A percentile compares a stretch with the other conserved stretches of the same genome.
Conservation (phyloP, 2,329 filamentous ascomycete genomes). For the Curvularia verruculosa region DNA sequence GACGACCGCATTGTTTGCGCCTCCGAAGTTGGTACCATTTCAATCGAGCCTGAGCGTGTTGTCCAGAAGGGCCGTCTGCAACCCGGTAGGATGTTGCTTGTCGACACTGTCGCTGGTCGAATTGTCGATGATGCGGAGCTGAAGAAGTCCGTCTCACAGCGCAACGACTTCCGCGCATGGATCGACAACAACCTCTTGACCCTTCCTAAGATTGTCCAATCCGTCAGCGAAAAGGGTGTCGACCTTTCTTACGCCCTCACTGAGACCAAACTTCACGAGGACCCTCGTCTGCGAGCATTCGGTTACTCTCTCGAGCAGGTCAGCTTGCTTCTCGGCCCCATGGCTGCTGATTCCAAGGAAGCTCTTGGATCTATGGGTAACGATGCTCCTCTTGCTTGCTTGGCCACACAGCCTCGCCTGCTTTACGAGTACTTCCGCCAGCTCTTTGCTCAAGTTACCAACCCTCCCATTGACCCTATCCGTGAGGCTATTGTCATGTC, state of each 20-base stretch:
- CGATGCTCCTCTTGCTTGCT: constrained; percentile 87
- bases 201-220: constrained; percentile 74
- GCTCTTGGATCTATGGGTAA: constrained; percentile 98
- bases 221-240: constrained; percentile 62
- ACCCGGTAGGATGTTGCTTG: constrained; percentile 93
- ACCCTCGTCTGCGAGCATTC: constrained; percentile 82
- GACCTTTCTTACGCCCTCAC: constrained; percentile 73
- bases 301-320: constrained; percentile 97
- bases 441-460: constrained; percentile 96
- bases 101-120: constrained; percentile 87
- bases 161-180: constrained; percentile 88
- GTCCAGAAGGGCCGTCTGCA: constrained; percentile 93
- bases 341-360: constrained; percentile 97
- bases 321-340: constrained; percentile 86
- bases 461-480: constrained; percentile 96
- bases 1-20: constrained; percentile 97
- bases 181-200: constrained; percentile 84
- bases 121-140: constrained; percentile 94
- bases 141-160: constrained; percentile 84
- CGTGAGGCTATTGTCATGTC: constrained; percentile 99
- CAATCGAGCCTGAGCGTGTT: constrained; percentile 86
- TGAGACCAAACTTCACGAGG: constrained; percentile 76
- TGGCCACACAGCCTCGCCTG: constrained; percentile 86
- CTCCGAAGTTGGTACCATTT: constrained; percentile 93
- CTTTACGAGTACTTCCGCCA: constrained; percentile 97